Conservation (phyloP, 2,329 filamentous ascomycete genomes). For the Westerdykella ornata region DNA sequence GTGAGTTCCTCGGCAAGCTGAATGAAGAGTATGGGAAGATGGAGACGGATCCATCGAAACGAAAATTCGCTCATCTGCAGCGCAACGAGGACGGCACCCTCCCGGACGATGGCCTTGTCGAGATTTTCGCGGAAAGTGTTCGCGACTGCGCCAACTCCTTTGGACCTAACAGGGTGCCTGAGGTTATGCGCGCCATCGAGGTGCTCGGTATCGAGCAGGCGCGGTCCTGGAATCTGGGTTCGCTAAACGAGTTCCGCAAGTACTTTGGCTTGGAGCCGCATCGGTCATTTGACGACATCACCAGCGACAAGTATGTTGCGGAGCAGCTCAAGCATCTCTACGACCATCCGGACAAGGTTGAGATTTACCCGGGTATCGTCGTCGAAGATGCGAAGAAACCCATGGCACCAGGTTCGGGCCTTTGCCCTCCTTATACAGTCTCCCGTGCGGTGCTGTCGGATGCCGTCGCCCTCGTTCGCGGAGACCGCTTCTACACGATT, state of each 20-base stretch:
- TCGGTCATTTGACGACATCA: conserved; percentile 75
- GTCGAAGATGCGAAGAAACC: conserved; percentile 68
- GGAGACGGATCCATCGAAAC: conserved; percentile 59
- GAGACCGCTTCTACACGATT: conserved; percentile 71
- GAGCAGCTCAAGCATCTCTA: conserved; percentile 55
- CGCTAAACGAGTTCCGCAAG: conserved; percentile 77
- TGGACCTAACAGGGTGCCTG: conserved; percentile 62
- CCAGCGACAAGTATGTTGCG: conserved; percentile 64
- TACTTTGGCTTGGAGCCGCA: conserved; percentile 73
- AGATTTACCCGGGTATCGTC: conserved; percentile 73
- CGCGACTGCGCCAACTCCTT: conserved; percentile 64
- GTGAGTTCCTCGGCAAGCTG: conserved; percentile 58
- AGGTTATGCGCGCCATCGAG: conserved; percentile 66
- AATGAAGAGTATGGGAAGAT: conserved; percentile 56
- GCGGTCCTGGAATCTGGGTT: conserved; percentile 68
- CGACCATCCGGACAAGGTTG: conserved; percentile 71
- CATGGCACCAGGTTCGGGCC: conserved; percentile 62
- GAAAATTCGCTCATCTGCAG: conserved; percentile 60
- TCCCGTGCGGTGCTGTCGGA: conserved; percentile 71
- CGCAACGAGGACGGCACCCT: conserved; percentile 63
- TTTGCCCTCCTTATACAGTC: conserved; percentile 69
- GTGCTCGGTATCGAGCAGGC: conserved; percentile 74
- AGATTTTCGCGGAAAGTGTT: conserved; percentile 60
- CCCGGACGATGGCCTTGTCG: conserved; percentile 67
- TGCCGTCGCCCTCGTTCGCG: conserved; percentile 69